Base-by-base conservation (phyloP, 202 grass and related monocot species). In the Cymbopogon flexuosus region DNA sequence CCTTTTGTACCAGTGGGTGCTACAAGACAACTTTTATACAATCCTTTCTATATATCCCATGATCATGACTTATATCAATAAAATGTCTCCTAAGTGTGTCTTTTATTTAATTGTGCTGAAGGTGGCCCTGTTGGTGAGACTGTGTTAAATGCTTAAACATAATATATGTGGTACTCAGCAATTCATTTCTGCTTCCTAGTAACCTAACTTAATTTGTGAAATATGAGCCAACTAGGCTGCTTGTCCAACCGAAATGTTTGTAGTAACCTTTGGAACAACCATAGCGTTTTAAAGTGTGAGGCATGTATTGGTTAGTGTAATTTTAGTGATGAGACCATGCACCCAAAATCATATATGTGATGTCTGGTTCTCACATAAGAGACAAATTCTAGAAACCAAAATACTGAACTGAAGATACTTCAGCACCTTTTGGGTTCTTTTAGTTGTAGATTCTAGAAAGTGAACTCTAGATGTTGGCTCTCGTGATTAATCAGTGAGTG, bases 1-100 rank as follows among this genome's bases (percentile, higher is more conserved):
- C 68, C 73, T 82, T 87, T 58, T 76, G 29, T 42, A 63, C 39
- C 21, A 68, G 37, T 39, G 58, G 35, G 68, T 54, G 39, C 10
- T 56, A 60, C 31, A 61, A 66, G 65, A 75, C 47, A 37, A 65
- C 43, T 30, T 46, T 22, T 23, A 16, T 58, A 42, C 19, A 11
- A 22, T 57, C 15, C 7, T 30, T 42, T 62, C 24, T 81, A 10
- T 72, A 70, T 54, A 69, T 64, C 19, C 13, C 46, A n/a, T 35
- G 23, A 72, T 77, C 14, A 42, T 70, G 56, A 43, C 46, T 64
- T 4, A 63, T 71, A 63, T 71, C 42, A 71, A 34, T 43, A 43
- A 65, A 77, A 37, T 71, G 36, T 82, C 1, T 65, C 34, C 22
- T 51, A 23, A 39, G 0, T 21, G 34, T 10, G 9, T 43, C 0